Base-by-base conservation (phyloP, 1,284 basidiomycete species). In the Apiotrichum akiyoshidainum region DNA sequence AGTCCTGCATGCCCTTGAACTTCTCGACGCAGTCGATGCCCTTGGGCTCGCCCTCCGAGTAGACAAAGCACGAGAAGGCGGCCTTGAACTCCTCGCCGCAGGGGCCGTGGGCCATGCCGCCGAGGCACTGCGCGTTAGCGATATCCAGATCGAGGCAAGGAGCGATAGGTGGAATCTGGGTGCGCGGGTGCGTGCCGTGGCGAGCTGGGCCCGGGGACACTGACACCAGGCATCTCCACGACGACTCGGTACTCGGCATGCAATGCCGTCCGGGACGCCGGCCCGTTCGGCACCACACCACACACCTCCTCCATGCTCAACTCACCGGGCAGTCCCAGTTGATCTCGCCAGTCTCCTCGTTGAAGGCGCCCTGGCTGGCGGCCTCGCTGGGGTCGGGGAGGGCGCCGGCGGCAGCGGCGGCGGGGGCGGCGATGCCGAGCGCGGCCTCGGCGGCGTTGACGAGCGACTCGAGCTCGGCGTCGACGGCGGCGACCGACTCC, bases 1-100 rank as follows among this genome's bases (percentile, higher is more conserved):
- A 99, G 65, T 90, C 87, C 79, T 99, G 95, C 95, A 99, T 99
- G 19, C 81, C 85, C 80, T 93, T 89, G 84, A 99, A 99, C 81
- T 90, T 92, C 68, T 97, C 96, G 21, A 99, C 90, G 68, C 95
- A 99, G 69, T 99, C 90, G 58, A 98, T 90, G 11, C 95, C 95
- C 81, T 99, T 99, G 2, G 95, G 95, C 71, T 99, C 96, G 57
- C 86, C 84, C 74, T 97, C 92, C 11, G 90, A 94, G 78, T 86
- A 89, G 6, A 99, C 86, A 69, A 99, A 99, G 80, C 95, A 99
- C 44, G 91, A 92, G 81, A 99, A 99, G 0, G 96, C 95, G 62
- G 88, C 89, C 68, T 90, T 88, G 82, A 99, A 99, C 70, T 98
- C 84, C 64, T 85, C 83, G 13, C 95, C 95, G 72, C 95, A 99